Conservation (phyloP, 345 rosid genomes). For the Anacardium occidentale region DNA sequence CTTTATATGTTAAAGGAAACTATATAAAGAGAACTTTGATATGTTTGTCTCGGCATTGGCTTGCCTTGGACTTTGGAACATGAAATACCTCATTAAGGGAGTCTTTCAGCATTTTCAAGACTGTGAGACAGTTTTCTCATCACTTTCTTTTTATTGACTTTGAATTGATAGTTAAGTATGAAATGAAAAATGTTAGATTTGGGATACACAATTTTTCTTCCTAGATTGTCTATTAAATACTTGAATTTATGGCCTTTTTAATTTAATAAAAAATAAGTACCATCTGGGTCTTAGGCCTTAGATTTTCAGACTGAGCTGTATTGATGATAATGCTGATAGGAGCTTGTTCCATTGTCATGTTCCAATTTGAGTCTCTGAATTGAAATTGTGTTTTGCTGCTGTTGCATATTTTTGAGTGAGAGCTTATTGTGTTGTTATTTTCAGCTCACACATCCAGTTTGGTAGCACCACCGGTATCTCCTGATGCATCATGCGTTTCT, state of each 20-base stretch:
- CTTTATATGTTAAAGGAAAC: not conserved
- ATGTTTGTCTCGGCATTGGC: not conserved
- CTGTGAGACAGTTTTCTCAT: not conserved
- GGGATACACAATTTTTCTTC: not conserved
- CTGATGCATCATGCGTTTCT: constrained; percentile 42
- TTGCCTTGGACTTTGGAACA: not conserved
- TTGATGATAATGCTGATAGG: not conserved
- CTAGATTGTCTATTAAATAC: not conserved
- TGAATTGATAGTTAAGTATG: not conserved
- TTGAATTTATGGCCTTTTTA: no score
- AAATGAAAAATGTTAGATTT: no score
- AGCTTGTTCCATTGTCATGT: not conserved
- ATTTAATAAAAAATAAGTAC: not conserved
- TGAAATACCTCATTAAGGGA: not conserved
- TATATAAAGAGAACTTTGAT: not conserved
- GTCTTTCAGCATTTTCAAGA: not conserved
- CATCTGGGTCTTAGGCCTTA: not conserved
- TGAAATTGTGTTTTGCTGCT: not conserved
- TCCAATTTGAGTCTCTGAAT: not conserved
- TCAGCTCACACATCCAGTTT: constrained; percentile 36
- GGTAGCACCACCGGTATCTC: constrained; percentile 34
- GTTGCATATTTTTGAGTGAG: constrained; percentile 14
- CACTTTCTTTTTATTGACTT: no score
- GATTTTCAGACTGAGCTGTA: not conserved
- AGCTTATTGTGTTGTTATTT: constrained; percentile 23